phyloP scores from a whole-genome alignment of 1,284 basidiomycete genomes.

The Athelia sp. region DNA sequence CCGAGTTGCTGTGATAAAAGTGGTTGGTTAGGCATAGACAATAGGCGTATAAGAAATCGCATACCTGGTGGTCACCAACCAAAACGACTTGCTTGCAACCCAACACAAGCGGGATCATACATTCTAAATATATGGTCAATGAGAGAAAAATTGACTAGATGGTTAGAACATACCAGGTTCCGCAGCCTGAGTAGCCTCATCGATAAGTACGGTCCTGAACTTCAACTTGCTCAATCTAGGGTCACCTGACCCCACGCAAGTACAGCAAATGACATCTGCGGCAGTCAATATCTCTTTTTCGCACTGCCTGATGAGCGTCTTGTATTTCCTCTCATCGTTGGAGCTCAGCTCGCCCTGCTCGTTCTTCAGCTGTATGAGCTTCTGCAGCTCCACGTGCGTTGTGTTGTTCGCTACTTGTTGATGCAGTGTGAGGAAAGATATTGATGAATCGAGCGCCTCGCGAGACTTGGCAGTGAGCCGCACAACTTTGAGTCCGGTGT shows the following conservation, averaged over 20 bases:
- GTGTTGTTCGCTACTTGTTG: slow-evolving; percentile 97
- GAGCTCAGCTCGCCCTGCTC: slow-evolving; percentile 97
- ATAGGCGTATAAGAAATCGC: slow-evolving; percentile 9
- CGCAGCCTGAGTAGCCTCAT: slow-evolving; percentile 98
- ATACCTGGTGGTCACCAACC: slow-evolving; percentile 90
- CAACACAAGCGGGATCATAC: slow-evolving; percentile 98
- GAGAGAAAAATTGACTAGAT: slow-evolving; percentile 10
- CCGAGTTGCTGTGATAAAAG: slow-evolving; percentile 73
- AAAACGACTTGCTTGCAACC: slow-evolving; percentile 99
- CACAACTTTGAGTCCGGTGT: slow-evolving; percentile 95
- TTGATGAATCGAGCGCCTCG: slow-evolving; percentile 92
- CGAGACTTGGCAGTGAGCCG: slow-evolving; percentile 97
- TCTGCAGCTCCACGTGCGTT: slow-evolving; percentile 92
- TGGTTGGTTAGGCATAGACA: slow-evolving; percentile 4
- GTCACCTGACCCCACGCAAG: slow-evolving; percentile 97
- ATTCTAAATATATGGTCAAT: slow-evolving; percentile 53
- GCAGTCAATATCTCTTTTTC: slow-evolving; percentile 96
- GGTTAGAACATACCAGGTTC: slow-evolving; percentile 74
- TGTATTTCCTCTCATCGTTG: slow-evolving; percentile 97
- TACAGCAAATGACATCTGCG: slow-evolving; percentile 98
- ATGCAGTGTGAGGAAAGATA: slow-evolving; percentile 92
- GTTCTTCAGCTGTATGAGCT: slow-evolving; percentile 95
- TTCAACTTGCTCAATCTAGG: slow-evolving; percentile 94
- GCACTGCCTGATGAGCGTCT: slow-evolving; percentile 89
- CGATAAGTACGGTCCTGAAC: slow-evolving; percentile 97